These are phyloP conservation scores for Sedum album DNA, from an alignment of 164 flowering plant genomes.

Conservation along the genomic window DNA sequence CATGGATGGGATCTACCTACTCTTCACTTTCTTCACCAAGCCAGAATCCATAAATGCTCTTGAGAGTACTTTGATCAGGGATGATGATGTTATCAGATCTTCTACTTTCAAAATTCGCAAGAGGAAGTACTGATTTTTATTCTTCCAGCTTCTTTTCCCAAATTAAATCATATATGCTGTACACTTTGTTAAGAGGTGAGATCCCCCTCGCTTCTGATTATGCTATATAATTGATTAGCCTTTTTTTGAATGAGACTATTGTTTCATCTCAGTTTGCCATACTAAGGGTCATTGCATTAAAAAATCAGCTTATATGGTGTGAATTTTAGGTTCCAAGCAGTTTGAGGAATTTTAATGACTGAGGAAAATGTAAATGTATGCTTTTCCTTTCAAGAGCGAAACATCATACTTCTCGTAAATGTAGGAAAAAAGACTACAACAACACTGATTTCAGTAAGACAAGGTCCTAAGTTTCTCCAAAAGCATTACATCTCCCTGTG, in stretches of 20 bases:
- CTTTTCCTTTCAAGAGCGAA: no score
- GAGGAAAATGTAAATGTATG: no score
- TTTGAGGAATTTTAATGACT: no score
- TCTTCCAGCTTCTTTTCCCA: background rate
- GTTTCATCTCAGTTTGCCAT: background rate
- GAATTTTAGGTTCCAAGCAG: no score
- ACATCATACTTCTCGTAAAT: no score
- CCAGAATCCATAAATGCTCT: constrained; percentile 58
- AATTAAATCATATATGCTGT: background rate
- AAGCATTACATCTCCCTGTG: background rate
- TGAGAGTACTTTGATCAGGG: constrained; percentile 35
- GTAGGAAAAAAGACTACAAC: no score
- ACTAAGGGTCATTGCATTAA: no score
- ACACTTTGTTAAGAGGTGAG: background rate
- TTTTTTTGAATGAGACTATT: no score
- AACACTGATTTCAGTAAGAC: no score
- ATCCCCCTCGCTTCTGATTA: background rate
- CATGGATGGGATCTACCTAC: constrained; percentile 89
- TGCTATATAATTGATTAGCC: background rate
- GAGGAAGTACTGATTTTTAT: constrained; percentile 17
- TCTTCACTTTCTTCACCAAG: constrained; percentile 87
- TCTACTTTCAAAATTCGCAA: constrained; percentile 69
- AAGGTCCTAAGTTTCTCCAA: no score
- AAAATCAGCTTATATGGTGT: no score
- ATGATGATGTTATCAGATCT: constrained; percentile 75